Conservation (phyloP, 2,329 filamentous ascomycete species). For the Aureobasidium musti region DNA sequence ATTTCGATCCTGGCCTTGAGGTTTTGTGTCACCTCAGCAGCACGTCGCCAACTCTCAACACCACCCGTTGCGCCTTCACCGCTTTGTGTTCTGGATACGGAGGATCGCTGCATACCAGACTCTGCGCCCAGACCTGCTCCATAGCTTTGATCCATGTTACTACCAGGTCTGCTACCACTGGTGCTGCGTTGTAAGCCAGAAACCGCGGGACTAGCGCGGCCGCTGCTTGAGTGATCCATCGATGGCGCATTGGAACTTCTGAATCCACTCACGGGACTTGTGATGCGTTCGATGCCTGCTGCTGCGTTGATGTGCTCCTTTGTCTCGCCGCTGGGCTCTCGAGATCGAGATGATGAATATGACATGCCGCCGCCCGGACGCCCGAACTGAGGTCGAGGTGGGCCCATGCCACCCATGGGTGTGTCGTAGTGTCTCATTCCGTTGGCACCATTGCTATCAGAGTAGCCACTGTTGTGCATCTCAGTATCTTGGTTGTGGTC, state of each 20-base stretch:
- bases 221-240: constrained; percentile 26
- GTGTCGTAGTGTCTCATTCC: constrained; percentile 29
- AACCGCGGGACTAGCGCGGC: constrained; percentile 28
- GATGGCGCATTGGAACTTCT: constrained; percentile 22
- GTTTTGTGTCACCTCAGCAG: constrained; percentile 96
- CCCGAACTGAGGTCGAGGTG: constrained; percentile 19
- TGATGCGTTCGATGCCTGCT: constrained; percentile 15
- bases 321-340: constrained; percentile 32
- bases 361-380: constrained; percentile 6
- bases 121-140: constrained; percentile 11
- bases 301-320: constrained; percentile 48
- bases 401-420: constrained; percentile 17
- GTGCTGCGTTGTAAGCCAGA: constrained; percentile 22
- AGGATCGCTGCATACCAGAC: constrained; percentile 1
- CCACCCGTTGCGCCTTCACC: constrained; percentile 42
- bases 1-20: constrained; percentile 96
- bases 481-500: constrained; percentile 13
- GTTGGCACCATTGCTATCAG: constrained; percentile 31
- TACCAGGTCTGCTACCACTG: constrained; percentile 25
- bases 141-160: constrained; percentile 13
- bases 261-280: constrained; percentile 20
- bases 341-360: constrained; percentile 18
- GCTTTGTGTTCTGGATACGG: constrained; percentile 4
- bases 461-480: constrained; percentile 26
- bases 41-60: constrained; percentile 93